Conservation (phyloP, 345 rosid genomes). For the Brassica incana region DNA sequence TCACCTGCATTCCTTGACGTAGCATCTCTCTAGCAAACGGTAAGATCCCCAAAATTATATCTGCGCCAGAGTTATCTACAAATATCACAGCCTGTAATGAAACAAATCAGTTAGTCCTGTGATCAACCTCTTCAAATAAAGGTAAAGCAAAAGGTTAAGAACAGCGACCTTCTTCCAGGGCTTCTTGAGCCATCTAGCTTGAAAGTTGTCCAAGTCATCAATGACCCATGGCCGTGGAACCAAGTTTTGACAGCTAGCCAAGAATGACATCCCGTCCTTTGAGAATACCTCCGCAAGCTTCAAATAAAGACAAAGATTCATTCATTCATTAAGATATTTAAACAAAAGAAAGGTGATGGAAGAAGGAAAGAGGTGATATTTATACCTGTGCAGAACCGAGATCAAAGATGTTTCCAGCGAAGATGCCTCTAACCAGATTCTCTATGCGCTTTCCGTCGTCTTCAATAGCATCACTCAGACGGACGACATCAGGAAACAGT, state of each 20-base stretch:
- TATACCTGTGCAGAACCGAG: constrained; percentile 94
- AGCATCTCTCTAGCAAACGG: constrained; percentile 95
- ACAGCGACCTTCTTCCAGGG: constrained; percentile 99
- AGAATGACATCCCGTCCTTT: constrained; percentile 91
- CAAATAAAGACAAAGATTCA: too few species aligned
- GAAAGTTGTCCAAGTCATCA: constrained; percentile 84
- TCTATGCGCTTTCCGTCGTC: constrained; percentile 69
- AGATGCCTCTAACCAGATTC: constrained; percentile 78
- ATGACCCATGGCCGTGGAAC: constrained; percentile 93
- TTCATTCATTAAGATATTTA: too few species aligned
- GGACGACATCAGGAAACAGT: constrained; percentile 69
- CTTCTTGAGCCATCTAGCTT: constrained; percentile 79
- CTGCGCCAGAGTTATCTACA: constrained; percentile 99
- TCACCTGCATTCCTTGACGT: constrained; percentile 82
- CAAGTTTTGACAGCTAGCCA: constrained; percentile 93
- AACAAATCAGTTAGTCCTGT: background rate
- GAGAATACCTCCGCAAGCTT: constrained; percentile 99
- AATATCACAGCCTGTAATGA: constrained; percentile 77
- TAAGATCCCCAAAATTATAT: constrained; percentile 88
- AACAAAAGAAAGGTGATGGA: too few species aligned
- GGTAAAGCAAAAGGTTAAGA: too few species aligned
- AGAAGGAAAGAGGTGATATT: constrained; percentile 2
- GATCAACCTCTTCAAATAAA: background rate
- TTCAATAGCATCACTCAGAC: constrained; percentile 69
- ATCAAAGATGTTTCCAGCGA: constrained; percentile 97